Conservation (phyloP, 495 filamentous ascomycete species). For the Lichina pygmaea region DNA sequence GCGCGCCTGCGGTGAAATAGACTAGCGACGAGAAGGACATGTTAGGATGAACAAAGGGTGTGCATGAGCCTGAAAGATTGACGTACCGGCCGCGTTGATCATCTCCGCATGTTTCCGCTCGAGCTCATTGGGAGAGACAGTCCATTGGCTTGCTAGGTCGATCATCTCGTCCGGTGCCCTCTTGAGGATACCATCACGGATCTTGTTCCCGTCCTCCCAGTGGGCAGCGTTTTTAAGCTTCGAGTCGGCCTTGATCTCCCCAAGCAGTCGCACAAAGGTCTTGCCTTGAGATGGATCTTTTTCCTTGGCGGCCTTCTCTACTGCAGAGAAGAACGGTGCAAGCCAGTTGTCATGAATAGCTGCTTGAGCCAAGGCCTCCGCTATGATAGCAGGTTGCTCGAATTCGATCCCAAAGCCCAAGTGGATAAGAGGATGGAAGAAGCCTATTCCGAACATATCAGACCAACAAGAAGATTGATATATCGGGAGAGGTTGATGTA, state of each 20-base stretch:
- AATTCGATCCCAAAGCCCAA: constrained; percentile 67
- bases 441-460: constrained; percentile 17
- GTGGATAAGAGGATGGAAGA: constrained; percentile 65
- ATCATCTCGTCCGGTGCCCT: constrained; percentile 37
- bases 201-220: constrained; percentile 29
- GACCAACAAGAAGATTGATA: constrained; percentile 4
- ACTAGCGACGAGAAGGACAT: constrained; percentile 8
- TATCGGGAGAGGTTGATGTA: background rate
- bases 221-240: constrained; percentile 23
- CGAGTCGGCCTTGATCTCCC: constrained; percentile 25
- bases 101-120: constrained; percentile 51
- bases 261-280: constrained; percentile 27
- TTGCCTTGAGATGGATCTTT: constrained; percentile 12
- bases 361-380: constrained; percentile 54
- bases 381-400: constrained; percentile 51
- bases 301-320: constrained; percentile 23
- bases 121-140: constrained; percentile 30
- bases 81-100: constrained; percentile 31
- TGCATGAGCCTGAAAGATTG: background rate
- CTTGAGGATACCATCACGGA: constrained; percentile 35
- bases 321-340: constrained; percentile 17
- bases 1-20: constrained; percentile 33
- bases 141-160: constrained; percentile 27
- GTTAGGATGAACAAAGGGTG: background rate
- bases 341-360: constrained; percentile 31